Conservation (phyloP, 495 filamentous ascomycete species). For the Apodospora peruviana region DNA sequence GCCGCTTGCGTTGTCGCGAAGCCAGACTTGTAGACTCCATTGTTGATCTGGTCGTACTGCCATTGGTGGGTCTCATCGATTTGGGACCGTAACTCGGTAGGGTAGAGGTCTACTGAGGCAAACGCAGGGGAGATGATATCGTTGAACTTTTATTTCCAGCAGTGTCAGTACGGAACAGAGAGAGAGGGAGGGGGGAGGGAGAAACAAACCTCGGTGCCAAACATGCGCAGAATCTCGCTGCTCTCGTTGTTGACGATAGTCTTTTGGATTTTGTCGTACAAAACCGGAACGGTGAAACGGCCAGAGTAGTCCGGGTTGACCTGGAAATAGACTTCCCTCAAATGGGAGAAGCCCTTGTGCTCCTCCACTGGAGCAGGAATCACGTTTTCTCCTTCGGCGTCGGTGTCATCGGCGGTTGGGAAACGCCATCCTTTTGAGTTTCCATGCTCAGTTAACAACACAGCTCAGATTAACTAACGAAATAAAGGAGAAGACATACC, state of each 20-base stretch:
- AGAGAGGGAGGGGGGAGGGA: too few relatives aligned
- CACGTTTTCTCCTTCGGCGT: slow-evolving; percentile 45
- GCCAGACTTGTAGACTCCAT: slow-evolving; percentile 66
- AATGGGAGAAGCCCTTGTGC: slow-evolving; percentile 49
- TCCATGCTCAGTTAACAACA: not conserved
- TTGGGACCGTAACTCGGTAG: slow-evolving; percentile 41
- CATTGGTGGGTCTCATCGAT: slow-evolving; percentile 62
- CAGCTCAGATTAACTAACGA: not conserved
- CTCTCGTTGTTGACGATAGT: slow-evolving; percentile 83
- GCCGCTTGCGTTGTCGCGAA: slow-evolving; percentile 62
- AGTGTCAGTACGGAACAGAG: too few relatives aligned
- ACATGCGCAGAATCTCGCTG: slow-evolving; percentile 73
- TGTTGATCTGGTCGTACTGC: slow-evolving; percentile 62
- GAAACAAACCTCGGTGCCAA: too few relatives aligned
- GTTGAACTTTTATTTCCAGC: too few relatives aligned
- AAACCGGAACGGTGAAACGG: slow-evolving; percentile 71
- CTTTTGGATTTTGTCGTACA: slow-evolving; percentile 69
- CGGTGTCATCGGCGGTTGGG: slow-evolving; percentile 53
- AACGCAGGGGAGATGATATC: slow-evolving; percentile 46
- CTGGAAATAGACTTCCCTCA: slow-evolving; percentile 69
- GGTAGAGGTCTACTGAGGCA: slow-evolving; percentile 49
- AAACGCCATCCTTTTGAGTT: slow-evolving; percentile 78
- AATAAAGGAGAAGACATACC: slow-evolving; percentile 16
- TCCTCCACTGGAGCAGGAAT: slow-evolving; percentile 58
- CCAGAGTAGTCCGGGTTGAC: slow-evolving; percentile 64